Evolutionary conservation across 768 basidiomycete species (phyloP).

Genomic region (Phallus indusiatus): DNA sequence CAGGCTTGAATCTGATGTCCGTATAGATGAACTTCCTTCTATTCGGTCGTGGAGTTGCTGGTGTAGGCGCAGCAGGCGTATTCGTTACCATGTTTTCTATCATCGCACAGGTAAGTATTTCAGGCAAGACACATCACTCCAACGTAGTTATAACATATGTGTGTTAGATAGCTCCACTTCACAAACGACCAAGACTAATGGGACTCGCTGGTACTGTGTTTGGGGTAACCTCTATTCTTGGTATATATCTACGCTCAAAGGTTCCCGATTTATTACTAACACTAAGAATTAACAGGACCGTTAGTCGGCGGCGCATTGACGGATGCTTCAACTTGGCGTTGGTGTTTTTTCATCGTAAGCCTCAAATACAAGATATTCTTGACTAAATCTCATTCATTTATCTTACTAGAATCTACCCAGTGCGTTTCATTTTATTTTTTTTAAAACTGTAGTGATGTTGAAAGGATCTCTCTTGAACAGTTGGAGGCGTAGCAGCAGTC

Average conservation of each 20-base stretch:
- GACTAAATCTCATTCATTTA: no score
- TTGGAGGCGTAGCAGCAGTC: slow-evolving; percentile 7
- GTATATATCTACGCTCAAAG: slow-evolving; percentile 10
- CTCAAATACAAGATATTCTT: not conserved
- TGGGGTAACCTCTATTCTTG: slow-evolving; percentile 21
- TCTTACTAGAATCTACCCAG: slow-evolving; percentile 10
- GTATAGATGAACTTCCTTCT: slow-evolving; percentile 11
- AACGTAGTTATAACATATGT: no score
- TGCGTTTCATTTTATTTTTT: not conserved
- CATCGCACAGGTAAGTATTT: slow-evolving; percentile 6
- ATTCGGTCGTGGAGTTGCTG: slow-evolving; percentile 4
- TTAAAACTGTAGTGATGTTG: no score
- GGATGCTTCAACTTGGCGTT: slow-evolving; percentile 24
- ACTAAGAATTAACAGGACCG: slow-evolving; percentile 17
- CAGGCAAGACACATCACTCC: no score
- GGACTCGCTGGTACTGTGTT: slow-evolving; percentile 34
- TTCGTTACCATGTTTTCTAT: slow-evolving; percentile 18
- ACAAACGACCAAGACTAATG: slow-evolving; percentile 26
- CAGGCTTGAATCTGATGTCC: no score
- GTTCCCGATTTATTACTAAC: slow-evolving; percentile 20
- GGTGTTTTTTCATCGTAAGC: slow-evolving; percentile 21
- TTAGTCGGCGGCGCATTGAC: slow-evolving; percentile 5
- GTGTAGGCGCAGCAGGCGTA: slow-evolving; percentile 11
- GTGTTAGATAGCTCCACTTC: slow-evolving; percentile 22
- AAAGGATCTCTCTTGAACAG: not conserved